Evolutionary conservation across 2,329 filamentous ascomycete species (phyloP).

Genomic region (Mycogone perniciosa): DNA sequence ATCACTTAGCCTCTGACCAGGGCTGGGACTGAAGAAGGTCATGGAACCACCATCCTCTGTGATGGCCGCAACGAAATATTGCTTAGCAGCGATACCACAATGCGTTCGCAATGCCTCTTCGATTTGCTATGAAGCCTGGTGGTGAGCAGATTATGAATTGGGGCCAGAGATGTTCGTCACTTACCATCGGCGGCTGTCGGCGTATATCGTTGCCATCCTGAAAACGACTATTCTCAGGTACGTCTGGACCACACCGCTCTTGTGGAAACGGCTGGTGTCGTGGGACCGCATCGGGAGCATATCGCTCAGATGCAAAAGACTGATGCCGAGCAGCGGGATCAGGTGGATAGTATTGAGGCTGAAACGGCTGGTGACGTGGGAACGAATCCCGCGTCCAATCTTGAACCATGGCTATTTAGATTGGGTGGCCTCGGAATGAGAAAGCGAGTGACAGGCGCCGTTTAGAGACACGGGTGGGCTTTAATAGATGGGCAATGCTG

Average conservation of each 20-base stretch:
- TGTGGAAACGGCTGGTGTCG: conserved; percentile 26
- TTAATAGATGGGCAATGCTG: neutral
- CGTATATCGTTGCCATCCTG: conserved; percentile 30
- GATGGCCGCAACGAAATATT: conserved; percentile 48
- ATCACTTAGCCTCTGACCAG: conserved; percentile 32
- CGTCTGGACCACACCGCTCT: conserved; percentile 25
- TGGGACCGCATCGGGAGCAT: conserved; percentile 20
- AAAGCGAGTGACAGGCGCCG: neutral
- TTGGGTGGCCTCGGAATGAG: neutral
- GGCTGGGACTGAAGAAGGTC: conserved; percentile 43
- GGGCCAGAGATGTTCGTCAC: conserved; percentile 5
- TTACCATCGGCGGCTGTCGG: conserved; percentile 35
- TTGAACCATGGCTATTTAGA: conserved; percentile 32
- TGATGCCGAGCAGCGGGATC: conserved; percentile 23
- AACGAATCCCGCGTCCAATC: conserved; percentile 34
- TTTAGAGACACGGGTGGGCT: neutral
- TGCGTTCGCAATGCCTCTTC: conserved; percentile 45
- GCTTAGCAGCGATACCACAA: conserved; percentile 44
- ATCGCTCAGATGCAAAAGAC: conserved; percentile 25
- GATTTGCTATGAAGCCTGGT: conserved; percentile 35
- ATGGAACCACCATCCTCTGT: conserved; percentile 41
- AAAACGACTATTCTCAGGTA: conserved; percentile 29
- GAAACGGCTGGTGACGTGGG: conserved; percentile 28
- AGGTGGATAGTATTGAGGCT: conserved; percentile 18
- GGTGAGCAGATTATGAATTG: neutral